Evolutionary conservation across 805 yeast species (phyloP).

Genomic region (Metschnikowia amazonensis): DNA sequence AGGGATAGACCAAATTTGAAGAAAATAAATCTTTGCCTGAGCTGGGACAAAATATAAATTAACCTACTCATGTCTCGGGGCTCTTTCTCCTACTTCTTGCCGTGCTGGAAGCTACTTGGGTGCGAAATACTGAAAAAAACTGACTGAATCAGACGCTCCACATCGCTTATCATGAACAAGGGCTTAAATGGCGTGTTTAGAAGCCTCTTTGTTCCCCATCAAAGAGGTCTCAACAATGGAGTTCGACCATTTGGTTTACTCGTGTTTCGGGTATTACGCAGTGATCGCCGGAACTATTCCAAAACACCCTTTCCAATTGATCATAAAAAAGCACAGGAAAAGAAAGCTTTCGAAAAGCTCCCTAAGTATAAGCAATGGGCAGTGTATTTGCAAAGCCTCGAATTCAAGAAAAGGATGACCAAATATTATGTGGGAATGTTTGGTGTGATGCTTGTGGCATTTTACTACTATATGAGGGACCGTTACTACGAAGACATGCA

Average conservation of each 20-base stretch:
- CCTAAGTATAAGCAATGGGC: constrained; percentile 41
- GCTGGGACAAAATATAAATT: background rate
- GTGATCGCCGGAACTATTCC: constrained; percentile 12
- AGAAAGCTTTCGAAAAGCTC: constrained; percentile 26
- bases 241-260: background rate
- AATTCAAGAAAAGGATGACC: constrained; percentile 57
- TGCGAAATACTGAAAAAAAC: constrained; percentile 3
- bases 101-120: background rate
- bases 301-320: constrained; percentile 36
- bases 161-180: background rate
- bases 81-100: background rate
- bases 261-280: background rate
- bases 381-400: constrained; percentile 44
- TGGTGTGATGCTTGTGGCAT: constrained; percentile 51
- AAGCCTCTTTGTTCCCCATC: background rate
- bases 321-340: constrained; percentile 26
- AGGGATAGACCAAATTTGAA: background rate
- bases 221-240: background rate
- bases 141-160: background rate
- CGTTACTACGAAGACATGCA: constrained; percentile 63
- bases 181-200: background rate
- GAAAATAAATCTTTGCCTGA: background rate
- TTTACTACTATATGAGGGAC: constrained; percentile 63
- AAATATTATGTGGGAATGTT: constrained; percentile 61
- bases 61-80: background rate